Percentiles rank a stretch among this genome's conserved stretches.
Evolutionary conservation across 148 eudicot species (phyloP).

Genomic region (Rhododendron molle): DNA sequence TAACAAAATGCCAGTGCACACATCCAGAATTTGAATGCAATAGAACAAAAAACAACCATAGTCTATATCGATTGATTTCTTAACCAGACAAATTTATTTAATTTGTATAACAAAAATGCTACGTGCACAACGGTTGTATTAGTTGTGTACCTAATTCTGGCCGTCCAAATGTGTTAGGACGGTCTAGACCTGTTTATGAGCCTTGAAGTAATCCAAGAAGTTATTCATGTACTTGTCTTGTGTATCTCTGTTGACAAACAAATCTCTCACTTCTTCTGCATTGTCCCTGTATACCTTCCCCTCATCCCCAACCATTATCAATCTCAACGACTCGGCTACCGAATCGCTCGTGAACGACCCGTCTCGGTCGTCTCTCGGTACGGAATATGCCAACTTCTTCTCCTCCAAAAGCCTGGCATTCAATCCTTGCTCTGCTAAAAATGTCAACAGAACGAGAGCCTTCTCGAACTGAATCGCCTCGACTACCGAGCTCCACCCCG

Average conservation of each 20-base stretch:
- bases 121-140: no score
- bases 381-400: not conserved
- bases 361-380: slow-evolving; percentile 14
- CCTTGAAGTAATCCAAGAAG: not conserved
- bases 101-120: no score
- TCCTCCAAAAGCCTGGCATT: slow-evolving; percentile 14
- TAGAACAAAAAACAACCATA: not conserved
- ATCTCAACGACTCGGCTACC: slow-evolving; percentile 12
- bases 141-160: no score
- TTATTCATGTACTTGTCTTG: not conserved
- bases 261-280: not conserved
- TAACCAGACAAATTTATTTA: not conserved
- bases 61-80: not conserved
- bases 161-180: no score
- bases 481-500: not conserved
- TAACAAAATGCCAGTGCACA: not conserved
- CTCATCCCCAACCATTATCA: slow-evolving; percentile 7
- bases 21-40: not conserved
- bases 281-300: not conserved
- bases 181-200: not conserved
- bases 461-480: slow-evolving; percentile 5
- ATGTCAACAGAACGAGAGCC: not conserved
- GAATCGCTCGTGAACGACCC: slow-evolving; percentile 6
- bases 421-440: slow-evolving; percentile 12
- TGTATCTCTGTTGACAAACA: not conserved